Percentiles rank a stretch among this genome's conserved stretches.
Conservation (phyloP, 1,284 basidiomycete species). For the Ceratobasidium sp. region DNA sequence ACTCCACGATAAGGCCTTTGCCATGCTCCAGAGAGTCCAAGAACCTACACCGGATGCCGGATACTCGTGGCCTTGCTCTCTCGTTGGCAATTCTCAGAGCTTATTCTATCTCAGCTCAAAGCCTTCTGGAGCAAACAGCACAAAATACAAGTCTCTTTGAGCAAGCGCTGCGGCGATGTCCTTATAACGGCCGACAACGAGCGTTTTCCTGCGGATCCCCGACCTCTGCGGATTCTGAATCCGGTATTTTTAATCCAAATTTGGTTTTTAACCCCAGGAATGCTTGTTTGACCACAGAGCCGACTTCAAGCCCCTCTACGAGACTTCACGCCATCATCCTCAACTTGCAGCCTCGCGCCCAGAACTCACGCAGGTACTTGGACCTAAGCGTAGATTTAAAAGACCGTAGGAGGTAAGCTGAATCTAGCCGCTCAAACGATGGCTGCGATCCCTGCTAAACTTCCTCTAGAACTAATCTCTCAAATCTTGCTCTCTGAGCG, state of each 20-base stretch:
- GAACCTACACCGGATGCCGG: too few species aligned
- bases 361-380: background rate
- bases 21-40: too few species aligned
- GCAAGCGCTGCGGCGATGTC: background rate
- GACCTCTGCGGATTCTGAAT: background rate
- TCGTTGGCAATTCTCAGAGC: too few species aligned
- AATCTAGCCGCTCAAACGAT: background rate
- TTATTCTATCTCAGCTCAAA: too few species aligned
- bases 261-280: background rate
- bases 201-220: background rate
- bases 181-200: background rate
- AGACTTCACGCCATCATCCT: slow-evolving; percentile 38
- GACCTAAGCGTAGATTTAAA: slow-evolving; percentile 2
- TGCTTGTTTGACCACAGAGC: slow-evolving; percentile 27
- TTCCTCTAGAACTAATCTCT: slow-evolving; percentile 29
- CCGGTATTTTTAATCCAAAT: background rate
- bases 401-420: background rate
- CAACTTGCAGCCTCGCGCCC: slow-evolving; percentile 1
- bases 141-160: too few species aligned
- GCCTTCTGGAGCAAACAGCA: too few species aligned
- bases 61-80: too few species aligned
- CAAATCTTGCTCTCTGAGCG: slow-evolving; percentile 18
- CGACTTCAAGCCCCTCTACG: slow-evolving; percentile 24
- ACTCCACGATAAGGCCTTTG: too few species aligned
- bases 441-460: slow-evolving; percentile 7